Base-by-base conservation (phyloP, 208 protist species). In the Spongospora subterranea region DNA sequence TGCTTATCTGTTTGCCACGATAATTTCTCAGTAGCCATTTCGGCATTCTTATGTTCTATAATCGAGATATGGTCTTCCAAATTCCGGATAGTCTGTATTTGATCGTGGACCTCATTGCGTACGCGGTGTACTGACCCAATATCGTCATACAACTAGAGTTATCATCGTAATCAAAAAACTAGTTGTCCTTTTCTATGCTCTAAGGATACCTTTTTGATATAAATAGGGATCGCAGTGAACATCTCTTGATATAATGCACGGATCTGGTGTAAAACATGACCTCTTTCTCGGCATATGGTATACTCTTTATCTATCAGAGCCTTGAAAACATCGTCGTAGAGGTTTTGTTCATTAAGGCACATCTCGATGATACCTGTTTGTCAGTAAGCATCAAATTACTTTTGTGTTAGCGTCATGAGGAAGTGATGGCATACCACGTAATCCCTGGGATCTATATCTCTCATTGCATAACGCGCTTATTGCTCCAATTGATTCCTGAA, bases 281-380 rank as follows among this genome's bases (percentile, higher is more conserved):
- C 71, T 35, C 17, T 20, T 43, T 82, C 71, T 35, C 6, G 17
- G n/a, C 71, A 82, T 43, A 6, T 6, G n/a, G 6, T 43, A 13
- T 6, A 82, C 71, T 82, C 71, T 6, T 82, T 35, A 6, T 82
- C 71, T 6, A 82, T 82, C 35, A 82, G 11, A 20, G 6, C 13
- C 71, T 13, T 6, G n/a, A 82, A 82, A 20, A 82, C 71, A 43
- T 43, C 71, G 40, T 82, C 71, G n/a, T 82, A 82, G 35, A 82
- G 71, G 17, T 43, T 35, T n/a, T 82, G 71, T 35, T 82, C 71
- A n/a, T 82, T 82, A 39, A 40, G 11, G 40, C 71, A 82, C 71
- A 82, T 6, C 35, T 82, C 71, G 71, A 35, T 39, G 6, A 82
- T 6, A 43, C 71, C 71, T 82, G n/a, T n/a, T n/a, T n/a, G n/a